These are phyloP conservation scores for Discostella stelligera DNA, from an alignment of 352 stramenopile genomes.

Conservation along the genomic window DNA sequence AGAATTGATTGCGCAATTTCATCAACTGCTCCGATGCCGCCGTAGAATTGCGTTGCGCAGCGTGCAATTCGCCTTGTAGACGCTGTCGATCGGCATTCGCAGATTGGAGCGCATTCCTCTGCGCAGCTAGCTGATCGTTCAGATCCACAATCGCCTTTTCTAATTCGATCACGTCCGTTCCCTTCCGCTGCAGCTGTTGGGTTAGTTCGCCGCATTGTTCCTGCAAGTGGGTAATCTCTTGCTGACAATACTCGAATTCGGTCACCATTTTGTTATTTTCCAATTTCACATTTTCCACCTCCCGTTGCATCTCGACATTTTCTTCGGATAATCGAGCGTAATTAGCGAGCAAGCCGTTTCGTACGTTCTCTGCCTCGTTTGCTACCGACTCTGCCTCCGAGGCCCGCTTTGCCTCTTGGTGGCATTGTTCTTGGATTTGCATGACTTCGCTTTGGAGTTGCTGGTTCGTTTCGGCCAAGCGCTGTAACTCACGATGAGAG, in stretches of 20 bases:
- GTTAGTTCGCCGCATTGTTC: conserved; percentile 3
- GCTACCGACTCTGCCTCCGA: conserved; percentile 29
- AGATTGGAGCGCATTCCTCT: conserved; percentile 13
- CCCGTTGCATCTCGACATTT: conserved; percentile 37
- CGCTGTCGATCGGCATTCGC: conserved; percentile 25
- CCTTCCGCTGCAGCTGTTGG: conserved; percentile 24
- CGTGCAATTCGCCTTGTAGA: conserved; percentile 35
- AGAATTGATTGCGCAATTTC: conserved; percentile 35
- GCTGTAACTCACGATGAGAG: not conserved
- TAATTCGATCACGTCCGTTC: conserved; percentile 12
- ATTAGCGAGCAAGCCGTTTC: conserved; percentile 34
- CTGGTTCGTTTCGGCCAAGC: conserved; percentile 19
- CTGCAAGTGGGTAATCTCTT: conserved; percentile 18
- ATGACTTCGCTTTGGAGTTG: conserved; percentile 18
- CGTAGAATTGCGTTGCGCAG: conserved; percentile 28
- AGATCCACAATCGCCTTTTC: conserved; percentile 15
- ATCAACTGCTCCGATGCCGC: conserved; percentile 31
- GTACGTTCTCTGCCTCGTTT: conserved; percentile 22
- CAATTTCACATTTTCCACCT: conserved; percentile 14
- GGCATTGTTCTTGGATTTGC: conserved; percentile 10
- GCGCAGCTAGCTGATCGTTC: conserved; percentile 13
- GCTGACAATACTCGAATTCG: conserved; percentile 25
- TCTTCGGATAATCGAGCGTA: conserved; percentile 34
- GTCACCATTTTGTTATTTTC: conserved; percentile 23
- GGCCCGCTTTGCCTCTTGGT: conserved; percentile 18